phyloP scores from a whole-genome alignment of 768 basidiomycete species.

The Lyophyllum decastes region DNA sequence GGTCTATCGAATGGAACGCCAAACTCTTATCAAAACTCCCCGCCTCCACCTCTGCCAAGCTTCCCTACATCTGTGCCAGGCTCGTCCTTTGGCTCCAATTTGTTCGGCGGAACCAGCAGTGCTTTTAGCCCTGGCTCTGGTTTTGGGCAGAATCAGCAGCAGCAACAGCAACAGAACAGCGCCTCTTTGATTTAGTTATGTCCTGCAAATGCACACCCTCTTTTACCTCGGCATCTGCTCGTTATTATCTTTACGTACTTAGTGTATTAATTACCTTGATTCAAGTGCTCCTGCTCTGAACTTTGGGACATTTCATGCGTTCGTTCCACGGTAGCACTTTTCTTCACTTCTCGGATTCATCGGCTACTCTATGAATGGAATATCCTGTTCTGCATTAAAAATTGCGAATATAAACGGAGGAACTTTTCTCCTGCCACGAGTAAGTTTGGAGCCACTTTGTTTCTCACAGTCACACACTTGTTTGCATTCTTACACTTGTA shows the following conservation, averaged over 20 bases:
- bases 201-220: background rate
- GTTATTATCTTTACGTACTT: constrained; percentile 8
- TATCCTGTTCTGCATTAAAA: background rate
- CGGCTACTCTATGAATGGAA: constrained; percentile 1
- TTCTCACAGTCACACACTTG: background rate
- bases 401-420: background rate
- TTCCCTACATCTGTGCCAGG: constrained; percentile 14
- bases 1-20: constrained; percentile 9
- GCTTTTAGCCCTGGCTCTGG: constrained; percentile 25
- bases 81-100: constrained; percentile 14
- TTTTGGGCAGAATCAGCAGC: constrained; percentile 32
- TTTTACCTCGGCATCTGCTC: constrained; percentile 17
- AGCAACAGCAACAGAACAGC: constrained; percentile 45
- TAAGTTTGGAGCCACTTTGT: background rate
- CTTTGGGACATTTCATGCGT: constrained; percentile 15
- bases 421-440: background rate
- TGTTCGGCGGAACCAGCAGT: constrained; percentile 18
- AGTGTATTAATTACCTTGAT: constrained; percentile 14
- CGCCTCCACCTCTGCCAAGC: constrained; percentile 19
- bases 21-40: constrained; percentile 1
- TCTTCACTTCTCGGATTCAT: constrained; percentile 2
- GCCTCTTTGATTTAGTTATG: constrained; percentile 49
- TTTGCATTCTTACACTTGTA: background rate
- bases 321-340: background rate
- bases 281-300: constrained; percentile 13